These are phyloP conservation scores for Pseudogymnoascus sp. DNA, from an alignment of 2,329 filamentous ascomycete genomes.

Conservation along the genomic window DNA sequence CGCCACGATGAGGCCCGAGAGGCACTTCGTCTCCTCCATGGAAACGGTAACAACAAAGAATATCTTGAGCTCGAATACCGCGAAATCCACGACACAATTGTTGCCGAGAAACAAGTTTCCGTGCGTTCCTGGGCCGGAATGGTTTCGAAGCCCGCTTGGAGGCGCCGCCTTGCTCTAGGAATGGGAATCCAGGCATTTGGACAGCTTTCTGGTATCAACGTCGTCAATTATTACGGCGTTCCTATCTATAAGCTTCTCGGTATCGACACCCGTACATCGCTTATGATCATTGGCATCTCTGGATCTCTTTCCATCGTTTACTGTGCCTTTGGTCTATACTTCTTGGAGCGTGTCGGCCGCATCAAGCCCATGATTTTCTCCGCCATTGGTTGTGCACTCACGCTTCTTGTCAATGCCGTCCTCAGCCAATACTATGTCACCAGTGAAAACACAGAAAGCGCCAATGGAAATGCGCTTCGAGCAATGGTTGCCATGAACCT, in stretches of 20 bases:
- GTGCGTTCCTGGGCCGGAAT: slow-evolving; percentile 35
- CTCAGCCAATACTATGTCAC: slow-evolving; percentile 36
- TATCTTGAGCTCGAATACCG: slow-evolving; percentile 45
- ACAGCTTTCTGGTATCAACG: slow-evolving; percentile 38
- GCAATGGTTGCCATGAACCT: slow-evolving; percentile 51
- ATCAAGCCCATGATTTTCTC: slow-evolving; percentile 32
- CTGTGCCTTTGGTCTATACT: slow-evolving; percentile 31
- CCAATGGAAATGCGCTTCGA: slow-evolving; percentile 35
- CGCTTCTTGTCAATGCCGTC: slow-evolving; percentile 46
- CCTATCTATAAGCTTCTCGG: slow-evolving; percentile 20
- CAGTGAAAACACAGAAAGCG: slow-evolving; percentile 32
- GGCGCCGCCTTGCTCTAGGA: slow-evolving; percentile 37
- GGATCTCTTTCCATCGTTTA: slow-evolving; percentile 39
- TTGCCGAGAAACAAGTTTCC: slow-evolving; percentile 42
- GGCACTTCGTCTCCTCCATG: slow-evolving; percentile 41
- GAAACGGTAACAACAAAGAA: slow-evolving; percentile 37
- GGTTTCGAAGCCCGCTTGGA: slow-evolving; percentile 35
- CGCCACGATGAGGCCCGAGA: slow-evolving; percentile 39
- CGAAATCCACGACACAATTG: slow-evolving; percentile 48
- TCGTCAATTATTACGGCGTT: slow-evolving; percentile 35
- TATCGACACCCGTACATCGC: slow-evolving; percentile 34
- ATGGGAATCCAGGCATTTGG: slow-evolving; percentile 41
- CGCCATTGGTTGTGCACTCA: slow-evolving; percentile 41
- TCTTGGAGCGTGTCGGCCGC: slow-evolving; percentile 26
- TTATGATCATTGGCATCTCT: slow-evolving; percentile 43